Evolutionary conservation across 1,139 yeast genomes (phyloP), one percentile per base, ranked within the genome.

Genomic region (Taiozyma onychis): DNA sequence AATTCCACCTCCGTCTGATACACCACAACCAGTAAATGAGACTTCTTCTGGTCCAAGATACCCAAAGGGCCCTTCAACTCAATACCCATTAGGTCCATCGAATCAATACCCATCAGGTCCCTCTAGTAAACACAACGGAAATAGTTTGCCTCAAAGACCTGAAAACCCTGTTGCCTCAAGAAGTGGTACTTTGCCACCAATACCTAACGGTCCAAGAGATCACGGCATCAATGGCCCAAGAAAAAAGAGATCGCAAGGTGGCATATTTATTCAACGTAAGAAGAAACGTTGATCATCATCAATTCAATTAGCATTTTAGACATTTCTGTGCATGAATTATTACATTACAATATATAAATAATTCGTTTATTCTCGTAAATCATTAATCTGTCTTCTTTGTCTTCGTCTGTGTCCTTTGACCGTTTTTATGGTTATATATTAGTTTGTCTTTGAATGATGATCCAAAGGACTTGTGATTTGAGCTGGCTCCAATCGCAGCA

Each of bases 161-260:
- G 30, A 4, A n/a, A 27, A 14, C 6, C 49, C 44, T 6, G 28
- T 47, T 13, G 50, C 49, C 10, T 35, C 53, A 5, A 50, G 51
- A 47, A 46, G 48, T 22, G 55, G 55, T 10, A 50, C 44, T 6
- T 22, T 52, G 6, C 53, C 55, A 14, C 55, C 55, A 24, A 49
- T 44, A 4, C 43, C 45, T 14, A 5, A 30, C 9, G 46, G 46
- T 6, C 39, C 46, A 24, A 44, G 18, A 24, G 41, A 21, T 11
- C 6, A 37, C 41, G 10, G 16, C 14, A 37, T 3, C 41, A 16
- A 18, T 37, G 41, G 41, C 9, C 14, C 16, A 16, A 39, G 35
- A 13, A 47, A 46, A 35, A 48, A 28, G 35, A 45, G 50, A 22
- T 35, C 51, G 7, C 41, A 43, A 26, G 49, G 44, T 11, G 47